Evolutionary conservation across 352 stramenopile genomes (phyloP), one percentile per base, ranked within the genome.

Genomic region (Pythium guiyangense): DNA sequence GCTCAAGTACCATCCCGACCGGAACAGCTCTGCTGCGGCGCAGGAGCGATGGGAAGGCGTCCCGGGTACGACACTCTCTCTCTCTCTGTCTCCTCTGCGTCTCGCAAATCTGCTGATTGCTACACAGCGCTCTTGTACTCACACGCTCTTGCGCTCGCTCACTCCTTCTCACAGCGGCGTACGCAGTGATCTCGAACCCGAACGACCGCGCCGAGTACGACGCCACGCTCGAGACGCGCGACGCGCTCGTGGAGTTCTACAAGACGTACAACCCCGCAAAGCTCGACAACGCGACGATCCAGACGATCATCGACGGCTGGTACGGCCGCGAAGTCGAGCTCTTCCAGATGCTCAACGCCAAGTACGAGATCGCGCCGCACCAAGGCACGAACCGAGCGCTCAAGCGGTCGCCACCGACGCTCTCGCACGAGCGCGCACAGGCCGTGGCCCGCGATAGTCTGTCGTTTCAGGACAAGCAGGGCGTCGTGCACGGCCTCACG

Each of bases 1-100:
- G 44, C 73, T 96, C 40, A 79, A 81, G 57, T 96, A 84, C 54
- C 90, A 97, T 60, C 90, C 90, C 1, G 90, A 97, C 63, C 94
- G 96, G 62, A 99, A 99, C 71, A 84, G 88, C 49, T 81, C 69
- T 2, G 52, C 71, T 2, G 79, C 88, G 44, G 79, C 77, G 11
- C 69, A 89, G 46, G 75, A 73, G 46, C 75, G 74, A 26, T 94
- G 84, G 84, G 84, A 94, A 43, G 84, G 84, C 40, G 81, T 94
- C 35, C 84, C 74, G 11, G 64, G 62, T 68, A 22, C 42, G 62
- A 42, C 14, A 22, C 29, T 25, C 26, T 35, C 3, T n/a, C 8
- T 35, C 5, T 54, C n/a, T n/a, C n/a, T 10, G 26, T n/a, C 34
- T 49, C 17, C 25, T 58, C 31, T 11, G 14, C 6, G 9, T 39